A percentile compares a stretch with the other conserved stretches of the same genome.
These are phyloP conservation scores for Polyrhizophydium stewartii DNA, from an alignment of 371 early-diverging fungal species.

Conservation along the genomic window DNA sequence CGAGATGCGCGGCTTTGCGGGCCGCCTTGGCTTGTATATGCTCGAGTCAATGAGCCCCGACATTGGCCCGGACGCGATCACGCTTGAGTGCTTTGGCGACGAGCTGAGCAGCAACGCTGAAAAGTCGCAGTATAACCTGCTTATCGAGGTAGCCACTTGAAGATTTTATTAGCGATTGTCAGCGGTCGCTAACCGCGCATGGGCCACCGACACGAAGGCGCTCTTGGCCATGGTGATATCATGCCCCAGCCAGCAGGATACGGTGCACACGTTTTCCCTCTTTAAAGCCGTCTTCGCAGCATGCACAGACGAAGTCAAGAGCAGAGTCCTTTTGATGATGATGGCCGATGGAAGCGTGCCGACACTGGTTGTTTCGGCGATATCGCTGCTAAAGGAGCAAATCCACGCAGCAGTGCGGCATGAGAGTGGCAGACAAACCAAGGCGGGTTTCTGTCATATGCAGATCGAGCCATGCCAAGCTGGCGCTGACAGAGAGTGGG, in stretches of 20 bases:
- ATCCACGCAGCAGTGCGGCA: neutral
- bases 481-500: neutral
- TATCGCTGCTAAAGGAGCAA: neutral
- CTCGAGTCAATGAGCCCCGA: too few species aligned
- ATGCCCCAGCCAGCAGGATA: neutral
- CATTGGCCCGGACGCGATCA: too few species aligned
- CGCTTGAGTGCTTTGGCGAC: slow-evolving; percentile 4
- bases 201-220: neutral
- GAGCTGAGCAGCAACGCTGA: slow-evolving; percentile 8
- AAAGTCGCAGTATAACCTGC: neutral
- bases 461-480: neutral
- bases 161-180: neutral
- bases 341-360: neutral
- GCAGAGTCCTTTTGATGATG: neutral
- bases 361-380: neutral
- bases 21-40: too few species aligned
- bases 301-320: neutral
- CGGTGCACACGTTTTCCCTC: neutral
- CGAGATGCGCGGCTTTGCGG: too few species aligned
- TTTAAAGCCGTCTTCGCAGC: neutral
- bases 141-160: neutral
- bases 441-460: neutral
- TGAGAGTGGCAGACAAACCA: too few species aligned
- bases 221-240: neutral
- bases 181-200: too few species aligned